phyloP scores from a whole-genome alignment of 176 grass and related monocot species.

The Hyparrhenia diplandra region DNA sequence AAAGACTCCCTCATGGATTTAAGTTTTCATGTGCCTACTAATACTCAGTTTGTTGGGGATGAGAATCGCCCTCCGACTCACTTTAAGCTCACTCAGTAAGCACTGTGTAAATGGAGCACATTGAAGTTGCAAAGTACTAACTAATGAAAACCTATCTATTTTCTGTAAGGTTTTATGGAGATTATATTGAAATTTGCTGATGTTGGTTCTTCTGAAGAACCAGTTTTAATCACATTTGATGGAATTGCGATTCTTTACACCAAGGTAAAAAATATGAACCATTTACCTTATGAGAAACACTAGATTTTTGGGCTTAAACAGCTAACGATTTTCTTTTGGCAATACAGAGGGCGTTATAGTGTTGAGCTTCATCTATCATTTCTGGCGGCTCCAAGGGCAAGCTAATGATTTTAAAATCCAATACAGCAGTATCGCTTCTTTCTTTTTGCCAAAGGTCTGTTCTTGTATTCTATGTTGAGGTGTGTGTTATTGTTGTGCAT shows the following conservation, averaged over 20 bases:
- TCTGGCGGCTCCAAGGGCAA: conserved; percentile 83
- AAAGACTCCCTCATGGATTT: conserved; percentile 95
- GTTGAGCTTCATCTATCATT: conserved; percentile 92
- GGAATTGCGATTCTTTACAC: conserved; percentile 97
- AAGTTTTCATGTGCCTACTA: conserved; percentile 86
- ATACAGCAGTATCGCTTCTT: conserved; percentile 87
- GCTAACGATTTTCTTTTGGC: conserved; percentile 24
- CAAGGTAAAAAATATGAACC: conserved; percentile 58
- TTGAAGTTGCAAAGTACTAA: not conserved
- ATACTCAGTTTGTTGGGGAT: conserved; percentile 83
- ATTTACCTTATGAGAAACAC: conserved; percentile 10
- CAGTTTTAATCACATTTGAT: conserved; percentile 90
- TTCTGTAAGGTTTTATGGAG: conserved; percentile 68
- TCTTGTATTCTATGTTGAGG: not conserved
- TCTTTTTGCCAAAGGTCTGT: conserved; percentile 84
- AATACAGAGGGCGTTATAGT: conserved; percentile 74
- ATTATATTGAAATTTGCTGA: conserved; percentile 58
- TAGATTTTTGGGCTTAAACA: conserved; percentile 7
- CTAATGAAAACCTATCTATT: conserved; percentile 3
- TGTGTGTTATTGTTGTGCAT: conserved; percentile 7
- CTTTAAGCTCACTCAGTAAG: conserved; percentile 32
- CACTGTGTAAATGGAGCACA: conserved; percentile 1
- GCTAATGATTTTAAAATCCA: conserved; percentile 99
- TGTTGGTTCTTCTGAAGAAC: conserved; percentile 76
- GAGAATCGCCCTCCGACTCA: conserved; percentile 82